These are phyloP conservation scores for Aspergillus hortae DNA, from an alignment of 2,329 filamentous ascomycete genomes.

Conservation along the genomic window DNA sequence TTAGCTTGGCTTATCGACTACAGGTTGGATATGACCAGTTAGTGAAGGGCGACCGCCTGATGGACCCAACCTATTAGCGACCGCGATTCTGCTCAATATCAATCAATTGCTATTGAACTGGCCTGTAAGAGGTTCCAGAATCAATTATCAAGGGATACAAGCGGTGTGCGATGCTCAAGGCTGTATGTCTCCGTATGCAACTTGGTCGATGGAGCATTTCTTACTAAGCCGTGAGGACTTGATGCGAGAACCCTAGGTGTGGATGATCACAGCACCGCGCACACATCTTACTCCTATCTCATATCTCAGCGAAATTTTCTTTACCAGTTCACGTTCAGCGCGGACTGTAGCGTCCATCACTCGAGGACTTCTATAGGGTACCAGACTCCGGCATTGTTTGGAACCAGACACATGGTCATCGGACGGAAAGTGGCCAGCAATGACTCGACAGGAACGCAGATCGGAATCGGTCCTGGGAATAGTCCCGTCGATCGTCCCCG, in stretches of 20 bases:
- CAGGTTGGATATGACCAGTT: too few species aligned
- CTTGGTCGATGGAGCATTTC: background rate
- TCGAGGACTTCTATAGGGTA: background rate
- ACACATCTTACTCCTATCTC: too few species aligned
- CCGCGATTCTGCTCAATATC: too few species aligned
- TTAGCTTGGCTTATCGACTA: too few species aligned
- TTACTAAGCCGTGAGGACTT: too few species aligned
- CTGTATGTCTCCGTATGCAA: background rate
- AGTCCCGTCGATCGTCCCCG: constrained; percentile 15
- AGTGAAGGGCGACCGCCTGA: too few species aligned
- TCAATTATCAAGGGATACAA: background rate
- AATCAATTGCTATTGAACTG: background rate
- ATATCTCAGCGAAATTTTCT: too few species aligned
- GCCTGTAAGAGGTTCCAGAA: too few species aligned
- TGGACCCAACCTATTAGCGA: too few species aligned
- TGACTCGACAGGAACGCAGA: background rate
- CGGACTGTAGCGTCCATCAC: background rate
- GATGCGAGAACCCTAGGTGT: too few species aligned
- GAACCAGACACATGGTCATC: constrained; percentile 8
- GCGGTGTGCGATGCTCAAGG: background rate
- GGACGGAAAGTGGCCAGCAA: constrained; percentile 1
- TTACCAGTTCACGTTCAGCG: too few species aligned
- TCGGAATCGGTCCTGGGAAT: constrained; percentile 8
- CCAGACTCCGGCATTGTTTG: constrained; percentile 1
- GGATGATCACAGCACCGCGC: too few species aligned